Evolutionary conservation across 306 rosid genomes (phyloP), one percentile per base, ranked within the genome.

Genomic region (Astragalus membranaceus): DNA sequence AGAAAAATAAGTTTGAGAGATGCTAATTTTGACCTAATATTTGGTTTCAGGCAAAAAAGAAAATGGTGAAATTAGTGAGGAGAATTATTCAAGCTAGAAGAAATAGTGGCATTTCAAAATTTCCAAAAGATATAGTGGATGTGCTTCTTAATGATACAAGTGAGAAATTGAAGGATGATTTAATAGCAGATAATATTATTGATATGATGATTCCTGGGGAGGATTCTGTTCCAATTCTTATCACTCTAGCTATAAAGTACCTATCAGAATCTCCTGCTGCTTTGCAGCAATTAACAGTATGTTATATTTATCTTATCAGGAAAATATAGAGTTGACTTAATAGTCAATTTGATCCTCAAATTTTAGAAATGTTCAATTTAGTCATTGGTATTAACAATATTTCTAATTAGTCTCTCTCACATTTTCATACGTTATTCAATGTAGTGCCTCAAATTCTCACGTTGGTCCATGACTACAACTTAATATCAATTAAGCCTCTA

Each of bases 161-260:
- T 75, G 89, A 85, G 48, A 81, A 73, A 70, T 78, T 91, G 44
- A 90, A 90, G 3, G 92, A 84, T 54, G 85, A 90, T 70, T 84
- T 91, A 50, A 91, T 94, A 84, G 96, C 98, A 64, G 96, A 79
- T 73, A 94, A 94, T 77, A 85, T 87, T 83, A 94, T 94, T 56
- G 98, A 90, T 69, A 94, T 94, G 98, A 90, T 94, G 98, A 94
- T 94, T 76, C 98, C 98, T 12, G 98, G 98, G 32, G 98, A 94
- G 80, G 98, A 94, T 69, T 94, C 98, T 1, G 98, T 94, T 42
- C 98, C 98, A 10, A 80, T 91, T 84, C 96, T 94, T 42, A 87
- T 94, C 82, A 86, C 98, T 68, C 83, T 94, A 47, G 92, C 97
- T 68, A 80, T 86, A 15, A 94, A 91, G 72, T 94, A 78, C 75